Evolutionary conservation across 2,329 filamentous ascomycete genomes (phyloP).

Genomic region (Trichophyton benhamiae): DNA sequence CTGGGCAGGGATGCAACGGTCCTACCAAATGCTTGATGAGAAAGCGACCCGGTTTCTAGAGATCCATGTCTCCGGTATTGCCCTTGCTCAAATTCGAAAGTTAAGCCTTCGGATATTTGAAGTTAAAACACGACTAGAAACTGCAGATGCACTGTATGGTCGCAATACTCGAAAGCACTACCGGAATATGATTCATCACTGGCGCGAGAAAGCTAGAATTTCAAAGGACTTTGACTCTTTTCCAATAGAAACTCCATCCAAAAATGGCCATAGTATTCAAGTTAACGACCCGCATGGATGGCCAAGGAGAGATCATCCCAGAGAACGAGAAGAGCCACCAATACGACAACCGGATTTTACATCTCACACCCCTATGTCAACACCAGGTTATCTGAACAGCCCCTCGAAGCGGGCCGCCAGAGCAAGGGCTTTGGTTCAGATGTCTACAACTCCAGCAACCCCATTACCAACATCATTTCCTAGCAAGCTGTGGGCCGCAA

Average conservation of each 20-base stretch:
- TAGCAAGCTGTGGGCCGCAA: constrained; percentile 23
- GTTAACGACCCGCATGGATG: constrained; percentile 18
- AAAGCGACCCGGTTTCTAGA: constrained; percentile 37
- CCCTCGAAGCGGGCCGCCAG: constrained; percentile 37
- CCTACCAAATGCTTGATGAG: constrained; percentile 26
- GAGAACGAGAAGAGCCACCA: constrained; percentile 17
- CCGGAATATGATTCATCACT: constrained; percentile 44
- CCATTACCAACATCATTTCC: constrained; percentile 35
- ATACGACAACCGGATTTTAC: constrained; percentile 18
- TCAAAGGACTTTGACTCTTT: constrained; percentile 20
- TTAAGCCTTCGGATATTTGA: constrained; percentile 49
- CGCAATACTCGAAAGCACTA: constrained; percentile 45
- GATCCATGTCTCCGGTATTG: constrained; percentile 36
- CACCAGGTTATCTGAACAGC: constrained; percentile 33
- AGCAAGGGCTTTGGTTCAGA: constrained; percentile 29
- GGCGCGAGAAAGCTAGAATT: constrained; percentile 36
- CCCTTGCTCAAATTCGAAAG: constrained; percentile 40
- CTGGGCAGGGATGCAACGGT: constrained; percentile 26
- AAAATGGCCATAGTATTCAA: not conserved
- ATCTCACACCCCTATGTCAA: constrained; percentile 27
- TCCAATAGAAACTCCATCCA: constrained; percentile 6
- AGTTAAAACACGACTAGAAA: constrained; percentile 39
- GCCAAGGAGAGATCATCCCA: constrained; percentile 22
- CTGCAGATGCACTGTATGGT: constrained; percentile 40
- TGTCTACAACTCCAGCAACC: constrained; percentile 36